Evolutionary conservation across 257 asterid genomes (phyloP), one percentile per base, ranked within the genome.

Genomic region (Primulina tabacum): DNA sequence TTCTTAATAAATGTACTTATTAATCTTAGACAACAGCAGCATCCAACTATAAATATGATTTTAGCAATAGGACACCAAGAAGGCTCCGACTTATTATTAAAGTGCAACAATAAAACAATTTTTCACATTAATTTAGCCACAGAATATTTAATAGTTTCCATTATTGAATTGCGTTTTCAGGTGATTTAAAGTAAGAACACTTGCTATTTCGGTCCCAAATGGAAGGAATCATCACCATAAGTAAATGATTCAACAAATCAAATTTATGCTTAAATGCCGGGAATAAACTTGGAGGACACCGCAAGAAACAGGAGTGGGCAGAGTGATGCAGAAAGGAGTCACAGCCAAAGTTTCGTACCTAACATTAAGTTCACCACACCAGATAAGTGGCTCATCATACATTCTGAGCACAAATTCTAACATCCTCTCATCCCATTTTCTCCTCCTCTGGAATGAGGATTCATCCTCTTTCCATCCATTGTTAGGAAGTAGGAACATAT

Each of bases 381-480:
- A 92, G 73, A 90, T 87, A 79, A 92, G 95, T 64, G 98, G 89
- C 88, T 88, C 90, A 82, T 88, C 90, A 35, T 90, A 84, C 68
- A 55, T 82, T 83, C 77, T 81, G 40, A 78, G 66, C 65, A 92
- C 90, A 84, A 84, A 90, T 60, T 87, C 97, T 75, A 87, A 77
- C 80, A 92, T 84, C 85, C 96, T 85, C 81, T 92, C 88, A 79
- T 92, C 98, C 98, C 98, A 92, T 79, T 92, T 90, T 87, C 98
- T 85, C 83, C 98, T 88, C 85, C 98, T 90, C 65, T 63, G 92
- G 75, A 92, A 92, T 24, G 97, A 86, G 60, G 89, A 71, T 72
- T 88, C 96, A 78, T 92, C 98, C 6, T 92, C 98, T 76, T 90
- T 92, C 98, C 97, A 92, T 75, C 97, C 98, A 78, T 92, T 92